Percentiles rank a stretch among this genome's conserved stretches.
Evolutionary conservation across 768 basidiomycete species (phyloP).

Genomic region (Boletus coccyginus): DNA sequence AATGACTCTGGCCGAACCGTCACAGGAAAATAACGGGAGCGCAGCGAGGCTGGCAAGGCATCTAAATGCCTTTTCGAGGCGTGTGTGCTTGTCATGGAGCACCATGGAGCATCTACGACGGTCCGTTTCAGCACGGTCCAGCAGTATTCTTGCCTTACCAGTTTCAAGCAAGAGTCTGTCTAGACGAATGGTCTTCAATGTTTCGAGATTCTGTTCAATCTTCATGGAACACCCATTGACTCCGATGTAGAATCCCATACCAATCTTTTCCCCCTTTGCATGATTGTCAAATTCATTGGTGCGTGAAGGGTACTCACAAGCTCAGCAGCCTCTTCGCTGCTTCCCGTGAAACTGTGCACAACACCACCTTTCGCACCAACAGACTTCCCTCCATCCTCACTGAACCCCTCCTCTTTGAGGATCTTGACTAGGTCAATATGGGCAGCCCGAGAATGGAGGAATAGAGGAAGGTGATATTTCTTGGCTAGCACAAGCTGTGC

Average conservation of each 20-base stretch:
- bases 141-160: slow-evolving; percentile 38
- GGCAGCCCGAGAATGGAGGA: slow-evolving; percentile 79
- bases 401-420: slow-evolving; percentile 64
- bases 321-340: slow-evolving; percentile 56
- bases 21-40: slow-evolving; percentile 48
- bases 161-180: slow-evolving; percentile 72
- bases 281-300: not conserved
- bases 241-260: slow-evolving; percentile 61
- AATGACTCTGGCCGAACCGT: slow-evolving; percentile 58
- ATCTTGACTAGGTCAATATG: slow-evolving; percentile 67
- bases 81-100: slow-evolving; percentile 64
- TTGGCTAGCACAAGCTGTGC: slow-evolving; percentile 65
- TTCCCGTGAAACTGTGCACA: slow-evolving; percentile 82
- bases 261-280: slow-evolving; percentile 42
- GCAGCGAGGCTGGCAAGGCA: slow-evolving; percentile 45
- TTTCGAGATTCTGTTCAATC: slow-evolving; percentile 59
- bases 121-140: not conserved
- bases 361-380: slow-evolving; percentile 70
- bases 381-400: slow-evolving; percentile 48
- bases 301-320: slow-evolving; percentile 46
- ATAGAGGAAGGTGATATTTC: slow-evolving; percentile 70
- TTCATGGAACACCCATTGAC: slow-evolving; percentile 80
- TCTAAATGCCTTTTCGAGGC: slow-evolving; percentile 53
- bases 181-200: slow-evolving; percentile 53
- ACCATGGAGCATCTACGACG: slow-evolving; percentile 65